Evolutionary conservation across 1,284 basidiomycete genomes (phyloP).

Genomic region (Bjerkandera adusta): DNA sequence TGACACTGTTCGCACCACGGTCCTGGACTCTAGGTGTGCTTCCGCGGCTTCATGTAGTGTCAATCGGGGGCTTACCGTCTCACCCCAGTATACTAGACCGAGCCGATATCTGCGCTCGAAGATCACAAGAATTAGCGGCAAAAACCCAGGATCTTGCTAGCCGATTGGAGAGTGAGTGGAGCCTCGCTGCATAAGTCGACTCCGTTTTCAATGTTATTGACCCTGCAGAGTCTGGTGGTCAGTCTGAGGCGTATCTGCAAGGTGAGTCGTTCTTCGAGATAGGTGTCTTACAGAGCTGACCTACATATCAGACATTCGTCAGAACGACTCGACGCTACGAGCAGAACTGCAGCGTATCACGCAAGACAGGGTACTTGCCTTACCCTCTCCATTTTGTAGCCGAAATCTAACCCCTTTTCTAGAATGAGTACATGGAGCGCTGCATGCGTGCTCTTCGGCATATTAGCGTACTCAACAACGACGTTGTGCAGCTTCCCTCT

Average conservation of each 20-base stretch:
- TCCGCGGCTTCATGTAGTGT: no score
- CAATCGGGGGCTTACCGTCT: constrained; percentile 11
- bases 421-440: constrained; percentile 80
- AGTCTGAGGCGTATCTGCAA: constrained; percentile 52
- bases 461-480: constrained; percentile 75
- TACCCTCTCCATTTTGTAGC: neutral
- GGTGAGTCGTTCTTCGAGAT: constrained; percentile 42
- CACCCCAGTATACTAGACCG: constrained; percentile 56
- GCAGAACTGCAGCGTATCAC: constrained; percentile 56
- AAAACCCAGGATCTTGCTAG: constrained; percentile 53
- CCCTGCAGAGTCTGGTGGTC: constrained; percentile 43
- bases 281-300: constrained; percentile 2
- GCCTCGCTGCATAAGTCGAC: no score
- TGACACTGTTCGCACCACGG: constrained; percentile 51
- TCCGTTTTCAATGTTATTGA: no score
- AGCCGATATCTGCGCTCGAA: constrained; percentile 49
- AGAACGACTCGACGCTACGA: constrained; percentile 58
- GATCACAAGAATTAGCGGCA: constrained; percentile 57
- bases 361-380: constrained; percentile 51
- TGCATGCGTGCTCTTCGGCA: constrained; percentile 64
- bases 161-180: constrained; percentile 51
- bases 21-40: constrained; percentile 49
- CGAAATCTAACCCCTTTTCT: constrained; percentile 6
- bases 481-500: constrained; percentile 68
- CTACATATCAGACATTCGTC: constrained; percentile 51